These are phyloP conservation scores for Zopfia rhizophila DNA, from an alignment of 2,329 filamentous ascomycete genomes.

Conservation along the genomic window DNA sequence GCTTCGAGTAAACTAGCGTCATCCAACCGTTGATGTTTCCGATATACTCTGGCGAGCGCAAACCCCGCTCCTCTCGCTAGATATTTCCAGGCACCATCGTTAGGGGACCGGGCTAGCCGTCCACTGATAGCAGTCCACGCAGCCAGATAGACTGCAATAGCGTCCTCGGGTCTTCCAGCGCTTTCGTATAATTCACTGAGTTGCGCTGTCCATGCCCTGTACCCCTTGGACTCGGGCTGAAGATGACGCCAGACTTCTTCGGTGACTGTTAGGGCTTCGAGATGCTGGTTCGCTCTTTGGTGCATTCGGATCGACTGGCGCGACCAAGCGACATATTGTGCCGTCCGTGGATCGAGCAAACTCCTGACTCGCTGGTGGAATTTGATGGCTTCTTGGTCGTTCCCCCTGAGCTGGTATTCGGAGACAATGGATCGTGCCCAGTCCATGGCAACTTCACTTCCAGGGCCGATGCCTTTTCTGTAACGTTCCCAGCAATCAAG, in stretches of 20 bases:
- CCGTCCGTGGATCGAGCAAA: background rate
- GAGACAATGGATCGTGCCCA: slow-evolving; percentile 6
- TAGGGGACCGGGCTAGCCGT: background rate
- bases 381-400: background rate
- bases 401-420: slow-evolving; percentile 2
- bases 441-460: slow-evolving; percentile 1
- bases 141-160: slow-evolving; percentile 5
- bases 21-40: too few relatives aligned
- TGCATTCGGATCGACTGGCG: slow-evolving; percentile 9
- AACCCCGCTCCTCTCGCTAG: background rate
- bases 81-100: slow-evolving; percentile 1
- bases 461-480: background rate
- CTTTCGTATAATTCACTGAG: slow-evolving; percentile 7
- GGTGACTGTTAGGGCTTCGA: slow-evolving; percentile 1
- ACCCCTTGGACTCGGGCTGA: background rate
- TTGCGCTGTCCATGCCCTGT: slow-evolving; percentile 8
- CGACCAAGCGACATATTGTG: slow-evolving; percentile 13
- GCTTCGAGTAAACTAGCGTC: too few relatives aligned
- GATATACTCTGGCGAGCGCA: slow-evolving; percentile 1
- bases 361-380: slow-evolving; percentile 10
- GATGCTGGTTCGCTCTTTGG: background rate
- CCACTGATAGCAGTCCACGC: slow-evolving; percentile 1
- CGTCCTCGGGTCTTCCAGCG: slow-evolving; percentile 3
- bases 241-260: slow-evolving; percentile 13
- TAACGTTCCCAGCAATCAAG: slow-evolving; percentile 8